Percentiles rank a stretch among this genome's conserved stretches.
These are phyloP conservation scores for Volvox reticuliferus DNA, from an alignment of 139 green algal species.

Conservation along the genomic window DNA sequence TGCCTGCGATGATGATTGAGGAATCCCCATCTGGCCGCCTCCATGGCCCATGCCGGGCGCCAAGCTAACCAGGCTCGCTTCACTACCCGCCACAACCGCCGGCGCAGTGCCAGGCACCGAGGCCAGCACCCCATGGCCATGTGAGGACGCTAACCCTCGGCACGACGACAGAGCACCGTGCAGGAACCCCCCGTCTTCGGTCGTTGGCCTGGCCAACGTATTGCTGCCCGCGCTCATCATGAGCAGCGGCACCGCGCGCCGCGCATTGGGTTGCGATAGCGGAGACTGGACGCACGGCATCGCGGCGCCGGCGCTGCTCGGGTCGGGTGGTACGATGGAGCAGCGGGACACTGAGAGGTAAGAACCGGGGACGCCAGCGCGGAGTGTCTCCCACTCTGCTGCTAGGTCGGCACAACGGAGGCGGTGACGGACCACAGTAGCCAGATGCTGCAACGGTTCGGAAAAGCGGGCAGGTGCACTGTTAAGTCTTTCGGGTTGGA, in stretches of 20 bases:
- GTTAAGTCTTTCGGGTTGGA: no score
- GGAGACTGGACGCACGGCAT: neutral
- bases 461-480: no score
- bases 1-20: neutral
- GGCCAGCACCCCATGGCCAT: neutral
- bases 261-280: neutral
- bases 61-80: neutral
- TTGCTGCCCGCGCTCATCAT: neutral
- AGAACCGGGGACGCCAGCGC: constrained; percentile 16
- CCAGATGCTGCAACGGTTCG: neutral
- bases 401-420: neutral
- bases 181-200: neutral
- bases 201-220: neutral
- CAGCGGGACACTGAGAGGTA: constrained; percentile 9
- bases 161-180: neutral
- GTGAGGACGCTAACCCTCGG: neutral
- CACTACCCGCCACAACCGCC: neutral
- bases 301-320: neutral
- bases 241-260: neutral
- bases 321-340: neutral
- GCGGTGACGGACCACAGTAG: neutral
- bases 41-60: neutral
- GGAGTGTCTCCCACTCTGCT: constrained; percentile 36
- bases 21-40: neutral
- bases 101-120: neutral